These are phyloP conservation scores for Xylaria multiplex DNA, from an alignment of 2,329 filamentous ascomycete species.

Conservation along the genomic window DNA sequence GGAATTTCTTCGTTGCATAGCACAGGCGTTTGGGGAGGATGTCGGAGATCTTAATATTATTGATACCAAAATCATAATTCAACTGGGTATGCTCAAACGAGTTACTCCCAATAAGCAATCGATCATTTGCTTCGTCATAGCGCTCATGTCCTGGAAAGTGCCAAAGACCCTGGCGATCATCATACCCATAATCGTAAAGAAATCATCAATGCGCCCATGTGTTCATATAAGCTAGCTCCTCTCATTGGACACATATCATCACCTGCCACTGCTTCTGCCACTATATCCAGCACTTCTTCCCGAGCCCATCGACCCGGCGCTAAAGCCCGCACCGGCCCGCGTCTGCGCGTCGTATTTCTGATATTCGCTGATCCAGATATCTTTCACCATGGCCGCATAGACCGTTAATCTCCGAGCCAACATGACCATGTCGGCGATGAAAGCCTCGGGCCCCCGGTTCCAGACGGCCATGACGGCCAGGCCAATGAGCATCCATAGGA, in stretches of 20 bases:
- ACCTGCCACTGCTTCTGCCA: slow-evolving; percentile 25
- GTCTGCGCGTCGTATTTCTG: slow-evolving; percentile 64
- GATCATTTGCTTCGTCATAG: slow-evolving; percentile 19
- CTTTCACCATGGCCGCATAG: slow-evolving; percentile 60
- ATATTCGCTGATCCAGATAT: slow-evolving; percentile 68
- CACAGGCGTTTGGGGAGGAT: slow-evolving; percentile 43
- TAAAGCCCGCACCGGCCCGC: slow-evolving; percentile 40
- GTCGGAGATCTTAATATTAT: slow-evolving; percentile 27
- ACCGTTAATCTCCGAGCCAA: slow-evolving; percentile 56
- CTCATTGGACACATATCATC: background rate
- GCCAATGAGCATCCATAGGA: slow-evolving; percentile 71
- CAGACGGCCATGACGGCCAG: slow-evolving; percentile 66
- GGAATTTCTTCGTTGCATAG: slow-evolving; percentile 42
- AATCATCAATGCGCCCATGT: slow-evolving; percentile 33
- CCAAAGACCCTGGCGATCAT: slow-evolving; percentile 15
- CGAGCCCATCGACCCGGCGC: slow-evolving; percentile 31
- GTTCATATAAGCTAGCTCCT: slow-evolving; percentile 16
- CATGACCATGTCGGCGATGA: slow-evolving; percentile 66
- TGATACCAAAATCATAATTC: slow-evolving; percentile 39
- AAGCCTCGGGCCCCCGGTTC: slow-evolving; percentile 73
- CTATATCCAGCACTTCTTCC: slow-evolving; percentile 34
- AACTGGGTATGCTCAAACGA: slow-evolving; percentile 25
- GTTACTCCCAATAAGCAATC: slow-evolving; percentile 22
- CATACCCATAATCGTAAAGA: slow-evolving; percentile 28
- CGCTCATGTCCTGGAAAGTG: slow-evolving; percentile 3